Percentiles rank a stretch among this genome's conserved stretches.
Conservation (phyloP, 768 basidiomycete species). For the Boletus rufocinnamomeus region DNA sequence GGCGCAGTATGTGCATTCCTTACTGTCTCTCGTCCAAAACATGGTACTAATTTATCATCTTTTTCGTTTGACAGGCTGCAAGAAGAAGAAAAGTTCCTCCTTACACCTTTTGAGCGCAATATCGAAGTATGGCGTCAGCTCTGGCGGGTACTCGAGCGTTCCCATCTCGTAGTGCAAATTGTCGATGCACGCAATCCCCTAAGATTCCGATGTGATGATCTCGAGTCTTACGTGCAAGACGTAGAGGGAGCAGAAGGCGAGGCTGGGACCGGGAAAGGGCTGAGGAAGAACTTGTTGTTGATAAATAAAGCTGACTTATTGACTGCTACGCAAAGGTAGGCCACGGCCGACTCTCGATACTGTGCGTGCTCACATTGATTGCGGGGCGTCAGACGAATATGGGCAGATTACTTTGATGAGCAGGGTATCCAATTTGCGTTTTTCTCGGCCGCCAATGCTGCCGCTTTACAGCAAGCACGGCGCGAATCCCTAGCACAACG, state of each 20-base stretch:
- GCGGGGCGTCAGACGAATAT: slow-evolving; percentile 61
- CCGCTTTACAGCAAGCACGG: slow-evolving; percentile 77
- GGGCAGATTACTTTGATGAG: slow-evolving; percentile 91
- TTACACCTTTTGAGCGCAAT: slow-evolving; percentile 97
- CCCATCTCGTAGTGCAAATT: slow-evolving; percentile 92
- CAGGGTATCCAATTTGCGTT: slow-evolving; percentile 82
- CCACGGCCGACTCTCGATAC: background rate
- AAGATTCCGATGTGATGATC: slow-evolving; percentile 87
- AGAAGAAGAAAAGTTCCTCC: slow-evolving; percentile 81
- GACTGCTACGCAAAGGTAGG: slow-evolving; percentile 81
- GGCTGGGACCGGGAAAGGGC: slow-evolving; percentile 69
- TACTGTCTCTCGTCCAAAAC: background rate
- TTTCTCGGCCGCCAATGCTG: slow-evolving; percentile 89
- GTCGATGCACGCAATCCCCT: slow-evolving; percentile 96
- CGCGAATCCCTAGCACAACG: slow-evolving; percentile 43
- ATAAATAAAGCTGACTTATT: slow-evolving; percentile 97
- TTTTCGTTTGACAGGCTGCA: slow-evolving; percentile 59
- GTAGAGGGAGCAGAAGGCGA: slow-evolving; percentile 84
- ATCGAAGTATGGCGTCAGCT: slow-evolving; percentile 98
- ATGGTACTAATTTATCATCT: background rate
- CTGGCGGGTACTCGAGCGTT: slow-evolving; percentile 95
- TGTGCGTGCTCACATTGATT: background rate
- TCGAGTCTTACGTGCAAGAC: slow-evolving; percentile 83
- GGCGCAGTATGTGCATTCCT: slow-evolving; percentile 67
- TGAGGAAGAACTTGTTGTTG: slow-evolving; percentile 75